phyloP scores from a whole-genome alignment of 2,329 filamentous ascomycete species.

The Ophiostoma ips region DNA sequence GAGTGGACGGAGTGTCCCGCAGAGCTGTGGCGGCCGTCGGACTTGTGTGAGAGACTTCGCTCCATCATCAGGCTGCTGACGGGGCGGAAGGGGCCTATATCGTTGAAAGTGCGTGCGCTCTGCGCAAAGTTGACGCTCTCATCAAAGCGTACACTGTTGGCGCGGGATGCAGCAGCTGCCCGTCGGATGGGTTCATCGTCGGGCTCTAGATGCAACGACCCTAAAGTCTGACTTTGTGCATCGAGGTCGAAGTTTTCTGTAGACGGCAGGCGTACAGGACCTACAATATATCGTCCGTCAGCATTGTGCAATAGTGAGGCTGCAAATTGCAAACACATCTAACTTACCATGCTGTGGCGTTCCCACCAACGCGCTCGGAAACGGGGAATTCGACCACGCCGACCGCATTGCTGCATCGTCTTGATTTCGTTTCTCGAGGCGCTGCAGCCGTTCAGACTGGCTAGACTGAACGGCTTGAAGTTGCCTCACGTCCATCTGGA shows the following conservation, averaged over 20 bases:
- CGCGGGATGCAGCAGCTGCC: constrained; percentile 67
- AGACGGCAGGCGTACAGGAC: constrained; percentile 64
- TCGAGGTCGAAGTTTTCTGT: constrained; percentile 84
- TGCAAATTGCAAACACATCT: neutral
- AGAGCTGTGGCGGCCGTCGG: constrained; percentile 87
- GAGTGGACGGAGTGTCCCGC: constrained; percentile 64
- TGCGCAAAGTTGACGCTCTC: constrained; percentile 82
- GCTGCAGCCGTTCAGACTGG: constrained; percentile 46
- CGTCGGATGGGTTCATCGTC: constrained; percentile 78
- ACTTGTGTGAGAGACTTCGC: constrained; percentile 84
- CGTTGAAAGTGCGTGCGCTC: constrained; percentile 66
- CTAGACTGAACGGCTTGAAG: constrained; percentile 48
- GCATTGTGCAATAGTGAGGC: neutral
- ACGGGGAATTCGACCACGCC: constrained; percentile 82
- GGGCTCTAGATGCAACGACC: constrained; percentile 69
- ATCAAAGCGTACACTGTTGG: constrained; percentile 95
- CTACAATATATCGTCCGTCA: constrained; percentile 29
- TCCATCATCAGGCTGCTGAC: constrained; percentile 82
- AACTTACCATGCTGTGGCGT: constrained; percentile 73
- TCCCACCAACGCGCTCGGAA: constrained; percentile 70
- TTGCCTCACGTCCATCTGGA: constrained; percentile 59
- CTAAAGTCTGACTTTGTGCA: constrained; percentile 68
- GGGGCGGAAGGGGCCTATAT: constrained; percentile 64
- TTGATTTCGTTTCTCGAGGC: constrained; percentile 52
- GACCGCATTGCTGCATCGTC: constrained; percentile 62